Conservation (phyloP, 2,329 filamentous ascomycete species). For the Aspergillus nomiae region DNA sequence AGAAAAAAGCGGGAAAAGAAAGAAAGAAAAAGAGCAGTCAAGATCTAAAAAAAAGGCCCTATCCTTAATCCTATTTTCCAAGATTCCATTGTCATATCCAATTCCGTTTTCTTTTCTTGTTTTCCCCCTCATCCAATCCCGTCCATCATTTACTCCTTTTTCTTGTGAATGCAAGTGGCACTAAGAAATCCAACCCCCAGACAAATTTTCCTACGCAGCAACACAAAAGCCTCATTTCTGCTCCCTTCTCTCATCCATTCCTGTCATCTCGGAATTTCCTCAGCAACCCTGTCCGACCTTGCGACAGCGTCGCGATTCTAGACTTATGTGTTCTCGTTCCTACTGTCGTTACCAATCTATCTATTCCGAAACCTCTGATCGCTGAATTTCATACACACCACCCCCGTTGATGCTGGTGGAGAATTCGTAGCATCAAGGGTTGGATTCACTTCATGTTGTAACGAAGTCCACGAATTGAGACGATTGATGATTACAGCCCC, state of each 20-base stretch:
- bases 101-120: constrained; percentile 11
- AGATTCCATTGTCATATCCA: constrained; percentile 3
- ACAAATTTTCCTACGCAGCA: constrained; percentile 7
- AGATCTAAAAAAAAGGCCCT: constrained; percentile 1
- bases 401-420: constrained; percentile 15
- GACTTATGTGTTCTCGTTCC: constrained; percentile 25
- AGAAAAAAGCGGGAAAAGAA: constrained; percentile 2
- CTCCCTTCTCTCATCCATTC: neutral
- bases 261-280: neutral
- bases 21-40: constrained; percentile 5
- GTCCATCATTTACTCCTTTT: constrained; percentile 15
- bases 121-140: constrained; percentile 10
- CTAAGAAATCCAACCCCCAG: constrained; percentile 5
- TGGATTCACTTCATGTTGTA: constrained; percentile 22
- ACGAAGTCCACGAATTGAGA: constrained; percentile 27
- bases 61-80: neutral
- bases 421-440: constrained; percentile 9
- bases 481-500: constrained; percentile 27
- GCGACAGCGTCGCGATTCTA: constrained; percentile 25
- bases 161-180: constrained; percentile 13
- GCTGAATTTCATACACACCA: constrained; percentile 10
- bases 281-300: constrained; percentile 11
- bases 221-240: constrained; percentile 7
- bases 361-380: constrained; percentile 18
- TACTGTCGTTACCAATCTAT: constrained; percentile 13